Base-by-base conservation (phyloP, 2,329 filamentous ascomycete species). In the Diatrype stigma region DNA sequence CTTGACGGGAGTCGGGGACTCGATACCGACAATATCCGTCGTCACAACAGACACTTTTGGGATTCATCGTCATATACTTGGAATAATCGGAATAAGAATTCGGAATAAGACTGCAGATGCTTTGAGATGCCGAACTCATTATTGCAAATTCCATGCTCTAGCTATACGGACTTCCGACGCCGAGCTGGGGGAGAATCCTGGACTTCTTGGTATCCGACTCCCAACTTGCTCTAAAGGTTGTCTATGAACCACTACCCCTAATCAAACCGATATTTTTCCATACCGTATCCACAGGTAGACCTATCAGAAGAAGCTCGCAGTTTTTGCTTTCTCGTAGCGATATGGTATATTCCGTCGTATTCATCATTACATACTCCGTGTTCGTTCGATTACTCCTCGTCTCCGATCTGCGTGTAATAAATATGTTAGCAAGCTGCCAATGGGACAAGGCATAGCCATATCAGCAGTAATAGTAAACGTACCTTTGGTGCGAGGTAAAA, bases 401-500 rank as follows among this genome's bases (percentile, higher is more conserved):
- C 82, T 59, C 82, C 87, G 66, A 90, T 90, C 87, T 90, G 61
- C 22, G 40, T 42, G 58, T 19, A 28, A 37, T 32, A 4, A 19
- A 21, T n/a, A 14, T 28, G 56, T 78, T 65, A 79, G 73, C 52
- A 58, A 42, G 32, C n/a, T 19, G 17, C 2, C 6, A 26, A 32
- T 42, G 42, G 16, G 1, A 26, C 34, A 19, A 53, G 48, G 38
- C 19, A 17, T 22, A 16, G 5, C 40, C 12, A 14, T 49, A 34
- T 11, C 32, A 26, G 34, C 46, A 47, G 21, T 2, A 23, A 38
- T 42, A 28, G 38, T 42, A 23, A 40, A 67, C 81, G 53, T 75
- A 94, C 94, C 91, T 99, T 99, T 59, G 94, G 94, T 59, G 94
- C 94, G 63, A 99, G 84, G 75, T 97, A 99, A 83, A 97, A 99